These are phyloP conservation scores for Wilcoxina mikolae DNA, from an alignment of 495 filamentous ascomycete genomes.

Conservation along the genomic window DNA sequence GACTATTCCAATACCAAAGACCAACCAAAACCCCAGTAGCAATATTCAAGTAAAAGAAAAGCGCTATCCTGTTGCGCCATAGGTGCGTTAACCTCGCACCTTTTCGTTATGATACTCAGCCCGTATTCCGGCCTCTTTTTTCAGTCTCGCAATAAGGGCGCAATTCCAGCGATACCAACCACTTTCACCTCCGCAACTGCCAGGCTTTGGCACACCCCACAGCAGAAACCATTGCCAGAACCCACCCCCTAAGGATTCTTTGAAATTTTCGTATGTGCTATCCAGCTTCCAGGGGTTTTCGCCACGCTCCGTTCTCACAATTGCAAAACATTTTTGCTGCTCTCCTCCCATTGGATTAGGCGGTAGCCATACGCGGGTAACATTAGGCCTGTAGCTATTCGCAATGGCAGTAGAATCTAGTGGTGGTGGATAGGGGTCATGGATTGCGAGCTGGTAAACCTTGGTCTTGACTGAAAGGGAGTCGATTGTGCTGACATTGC, in stretches of 20 bases:
- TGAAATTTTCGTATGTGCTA: conserved; percentile 46
- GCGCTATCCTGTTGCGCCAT: too few species aligned
- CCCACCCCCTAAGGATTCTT: conserved; percentile 58
- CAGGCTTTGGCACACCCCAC: conserved; percentile 46
- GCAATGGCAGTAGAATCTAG: conserved; percentile 1
- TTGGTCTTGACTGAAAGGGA: conserved; percentile 45
- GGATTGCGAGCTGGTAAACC: conserved; percentile 60
- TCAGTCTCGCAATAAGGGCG: conserved; percentile 20
- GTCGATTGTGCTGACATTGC: conserved; percentile 73
- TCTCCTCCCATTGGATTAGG: conserved; percentile 10
- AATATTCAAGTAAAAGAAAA: neutral
- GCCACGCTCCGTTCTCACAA: conserved; percentile 54
- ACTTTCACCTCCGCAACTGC: conserved; percentile 36
- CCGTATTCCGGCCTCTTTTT: conserved; percentile 20
- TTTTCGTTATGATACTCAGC: neutral
- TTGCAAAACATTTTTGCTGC: conserved; percentile 41
- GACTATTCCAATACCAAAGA: neutral
- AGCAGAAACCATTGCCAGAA: conserved; percentile 56
- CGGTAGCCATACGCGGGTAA: conserved; percentile 17
- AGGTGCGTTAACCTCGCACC: neutral
- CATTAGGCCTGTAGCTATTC: conserved; percentile 33
- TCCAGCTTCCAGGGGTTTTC: conserved; percentile 71
- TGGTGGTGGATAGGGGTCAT: conserved; percentile 42
- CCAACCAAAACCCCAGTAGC: neutral
- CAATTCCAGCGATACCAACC: conserved; percentile 28